Evolutionary conservation across 2,329 filamentous ascomycete genomes (phyloP), one percentile per base, ranked within the genome.

Genomic region (Claviceps humidiphila): DNA sequence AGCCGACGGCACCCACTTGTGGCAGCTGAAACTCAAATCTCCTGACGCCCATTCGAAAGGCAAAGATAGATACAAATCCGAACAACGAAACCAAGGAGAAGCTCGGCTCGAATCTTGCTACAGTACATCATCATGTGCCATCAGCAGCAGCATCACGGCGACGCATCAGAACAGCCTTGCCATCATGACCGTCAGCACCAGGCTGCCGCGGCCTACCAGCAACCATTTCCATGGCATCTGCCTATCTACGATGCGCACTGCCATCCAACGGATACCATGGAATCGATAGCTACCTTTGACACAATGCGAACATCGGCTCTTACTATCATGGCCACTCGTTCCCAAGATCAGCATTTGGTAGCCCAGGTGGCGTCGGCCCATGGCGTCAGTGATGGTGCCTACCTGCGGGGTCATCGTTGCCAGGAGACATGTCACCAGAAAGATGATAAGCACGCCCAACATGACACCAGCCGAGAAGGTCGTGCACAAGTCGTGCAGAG

Each of bases 221-320:
- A 39, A 30, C 26, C 45, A 14, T 82, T 84, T 58, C 85, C 85
- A 13, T 89, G 85, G 85, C 74, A 84, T 52, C 66, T 83, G 37
- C 83, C 82, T 48, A 73, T 88, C 54, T 87, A 76, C 63, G 87
- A 93, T 63, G 85, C 87, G 22, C 87, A 93, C 70, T 91, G 87
- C 66, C 87, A 93, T 64, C 87, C 87, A 4, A 91, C 87, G 30
- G 87, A 91, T 65, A 87, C 82, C 20, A 82, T 89, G 77, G 68
- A 74, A 43, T 79, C 75, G 17, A 67, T 86, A 48, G 58, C 71
- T 11, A 66, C 64, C 13, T 81, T 91, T 42, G 69, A 78, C 11
- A 59, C 59, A 11, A 90, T 91, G 85, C 78, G 77, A 55, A 75
- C 84, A 22, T 74, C 77, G 24, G 72, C 73, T 11, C 68, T 93